Evolutionary conservation across 2,329 filamentous ascomycete genomes (phyloP), one percentile per base, ranked within the genome.

Genomic region (Escovopsis weberi): DNA sequence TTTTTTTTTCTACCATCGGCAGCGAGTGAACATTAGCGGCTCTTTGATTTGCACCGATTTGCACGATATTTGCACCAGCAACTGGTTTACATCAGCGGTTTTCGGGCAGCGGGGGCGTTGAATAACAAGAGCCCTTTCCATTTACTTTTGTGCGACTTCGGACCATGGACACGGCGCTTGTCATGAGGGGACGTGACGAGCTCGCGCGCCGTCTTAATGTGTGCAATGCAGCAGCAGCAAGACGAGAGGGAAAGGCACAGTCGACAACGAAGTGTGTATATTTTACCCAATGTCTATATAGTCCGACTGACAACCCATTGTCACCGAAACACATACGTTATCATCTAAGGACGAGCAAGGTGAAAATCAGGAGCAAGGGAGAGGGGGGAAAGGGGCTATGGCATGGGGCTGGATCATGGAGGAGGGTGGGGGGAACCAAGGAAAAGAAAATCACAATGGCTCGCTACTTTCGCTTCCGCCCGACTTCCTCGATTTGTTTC

Each of bases 401-500:
- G 28, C 11, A 23, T 23, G 23, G 23, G 23, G 3, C 3, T 23
- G 23, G 28, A 11, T 15, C 34, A 40, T 42, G 26, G 37, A 33
- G 8, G 9, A 19, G 28, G 7, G 33, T 6, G 26, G 26, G 28
- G 19, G 23, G 23, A 40, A 33, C n/a, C 15, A 11, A 32, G 15
- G 19, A 43, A 43, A 43, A 37, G 8, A 18, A 8, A 15, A 18
- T 15, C 30, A 39, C 33, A 32, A 23, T 15, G 32, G 19, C 30
- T 32, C 26, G 41, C 37, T 36, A 7, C 19, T n/a, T 37, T 34
- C 4, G 10, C n/a, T 9, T 33, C 12, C 15, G 40, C 35, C 19
- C 26, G 12, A 26, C 37, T n/a, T 28, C 28, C 41, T 48, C 12
- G 48, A 47, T 4, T 48, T 39, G 28, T 43, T 40, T n/a, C 43